Evolutionary conservation across 2,329 filamentous ascomycete genomes (phyloP).

Genomic region (Chalara sp.): DNA sequence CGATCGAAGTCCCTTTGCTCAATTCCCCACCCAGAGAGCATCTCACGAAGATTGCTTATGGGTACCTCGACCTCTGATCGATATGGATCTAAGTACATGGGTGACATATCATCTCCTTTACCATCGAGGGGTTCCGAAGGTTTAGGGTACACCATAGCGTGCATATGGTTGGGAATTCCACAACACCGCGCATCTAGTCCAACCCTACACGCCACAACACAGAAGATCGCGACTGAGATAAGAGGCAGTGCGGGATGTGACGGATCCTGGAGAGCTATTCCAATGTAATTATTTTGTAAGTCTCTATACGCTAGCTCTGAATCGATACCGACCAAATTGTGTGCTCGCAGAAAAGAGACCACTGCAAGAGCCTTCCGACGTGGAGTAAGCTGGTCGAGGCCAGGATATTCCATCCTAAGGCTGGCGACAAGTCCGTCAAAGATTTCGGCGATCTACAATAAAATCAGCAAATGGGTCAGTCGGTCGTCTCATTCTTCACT

Average conservation of each 20-base stretch:
- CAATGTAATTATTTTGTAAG: constrained; percentile 82
- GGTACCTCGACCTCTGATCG: constrained; percentile 61
- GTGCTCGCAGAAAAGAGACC: constrained; percentile 60
- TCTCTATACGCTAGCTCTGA: constrained; percentile 64
- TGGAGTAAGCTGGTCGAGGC: constrained; percentile 50
- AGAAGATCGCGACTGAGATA: constrained; percentile 82
- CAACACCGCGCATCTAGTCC: constrained; percentile 73
- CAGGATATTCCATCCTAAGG: constrained; percentile 46
- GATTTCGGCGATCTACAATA: constrained; percentile 47
- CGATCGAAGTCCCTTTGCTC: constrained; percentile 35
- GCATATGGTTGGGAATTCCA: constrained; percentile 78
- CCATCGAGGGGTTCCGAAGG: constrained; percentile 55
- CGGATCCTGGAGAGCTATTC: constrained; percentile 66
- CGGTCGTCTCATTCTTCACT: background rate
- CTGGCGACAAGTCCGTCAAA: constrained; percentile 56
- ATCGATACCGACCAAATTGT: constrained; percentile 66
- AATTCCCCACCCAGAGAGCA: constrained; percentile 43
- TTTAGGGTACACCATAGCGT: constrained; percentile 66
- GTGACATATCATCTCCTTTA: constrained; percentile 34
- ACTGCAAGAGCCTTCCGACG: constrained; percentile 63
- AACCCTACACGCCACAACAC: constrained; percentile 66
- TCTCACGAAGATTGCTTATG: constrained; percentile 47
- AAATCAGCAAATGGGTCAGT: too few relatives aligned
- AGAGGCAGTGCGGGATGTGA: constrained; percentile 78
- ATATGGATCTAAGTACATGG: constrained; percentile 84